Evolutionary conservation across 768 basidiomycete species (phyloP), one percentile per base, ranked within the genome.

Genomic region (Phylloporus arenicola): DNA sequence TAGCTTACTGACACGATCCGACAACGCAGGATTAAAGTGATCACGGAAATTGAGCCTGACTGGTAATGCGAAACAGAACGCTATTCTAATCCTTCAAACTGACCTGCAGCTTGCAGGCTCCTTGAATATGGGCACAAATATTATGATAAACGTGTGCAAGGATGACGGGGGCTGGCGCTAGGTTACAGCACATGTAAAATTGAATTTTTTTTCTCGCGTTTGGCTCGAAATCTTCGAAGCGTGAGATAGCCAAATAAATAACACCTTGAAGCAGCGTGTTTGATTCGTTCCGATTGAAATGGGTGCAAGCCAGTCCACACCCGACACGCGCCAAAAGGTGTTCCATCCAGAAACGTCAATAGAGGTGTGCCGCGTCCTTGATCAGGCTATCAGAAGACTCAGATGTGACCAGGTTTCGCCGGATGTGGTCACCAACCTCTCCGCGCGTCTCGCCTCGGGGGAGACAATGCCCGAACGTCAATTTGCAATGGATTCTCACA

Each of bases 21-120:
- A n/a, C n/a, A 10, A 31, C 14, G 4, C 52, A 92, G 96, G 64
- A 96, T 99, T 62, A 82, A 88, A 20, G 85, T 97, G 56, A 66
- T 97, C 30, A 96, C 95, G 1, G 92, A 94, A 60, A 90, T 97
- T 39, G 93, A 97, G 60, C 84, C 92, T 35, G 94, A 98, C 60
- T 98, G 95, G 95, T 85, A 60, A 60, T 7, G 70, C 54, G 20
- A 3, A 47, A 9, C 38, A 41, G n/a, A 27, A 30, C 13, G 17
- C 10, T 4, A 14, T 7, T n/a, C 11, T 6, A 2, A 45, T 14
- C n/a, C 22, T 13, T 12, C 17, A 38, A 19, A 34, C 48, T 63
- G 43, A 52, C 45, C 42, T 41, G 9, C 25, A 35, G 39, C 12
- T 45, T 43, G 22, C 39, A 78, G 76, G 77, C 65, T 79, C 14